Base-by-base conservation (phyloP, 2,329 filamentous ascomycete genomes). In the Alternaria sp. region DNA sequence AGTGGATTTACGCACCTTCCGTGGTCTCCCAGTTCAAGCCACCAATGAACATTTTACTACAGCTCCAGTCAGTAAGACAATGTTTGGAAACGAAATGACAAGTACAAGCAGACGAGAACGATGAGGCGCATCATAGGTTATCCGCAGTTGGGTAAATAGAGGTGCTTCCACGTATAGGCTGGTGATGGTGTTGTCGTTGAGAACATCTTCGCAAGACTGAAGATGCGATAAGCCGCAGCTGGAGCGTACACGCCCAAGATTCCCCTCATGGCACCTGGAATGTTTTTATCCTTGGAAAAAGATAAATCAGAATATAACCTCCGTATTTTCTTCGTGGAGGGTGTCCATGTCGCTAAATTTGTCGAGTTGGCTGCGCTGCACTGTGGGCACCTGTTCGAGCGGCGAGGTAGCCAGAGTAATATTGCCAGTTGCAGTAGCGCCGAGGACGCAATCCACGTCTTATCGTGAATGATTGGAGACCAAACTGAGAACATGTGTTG, bases 1-100 rank as follows among this genome's bases (percentile, higher is more conserved):
- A 39, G 13, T 21, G 46, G 28, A 26, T 26, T 56, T 34, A 81
- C 93, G 85, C 88, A 98, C 94, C 89, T 82, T 98, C 94, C 55
- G 95, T 98, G 14, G 95, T 99, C 80, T 99, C 95, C 95, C 95
- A 99, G 77, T 99, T 99, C 54, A 99, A 82, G 39, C 95, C 95
- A 72, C 95, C 95, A 79, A 99, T 99, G 72, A 99, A 99, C 95
- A 99, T 99, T 83, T 99, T 99, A 73, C 95, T 99, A 51, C 23
- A 31, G 52, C 39, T 28, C 17, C 52, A 51, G 65, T 74, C 56
- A 73, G 71, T 53, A 61, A 49, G 14, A 23, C 46, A 11, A n/a
- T 51, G 8, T 17, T 11, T 9, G 17, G n/a, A 14, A 29, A 24
- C 28, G 8, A 21, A 28, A 37, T 29, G 31, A 17, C n/a, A 23